phyloP scores from a whole-genome alignment of 768 basidiomycete species.

The Suillus tomentosus region DNA sequence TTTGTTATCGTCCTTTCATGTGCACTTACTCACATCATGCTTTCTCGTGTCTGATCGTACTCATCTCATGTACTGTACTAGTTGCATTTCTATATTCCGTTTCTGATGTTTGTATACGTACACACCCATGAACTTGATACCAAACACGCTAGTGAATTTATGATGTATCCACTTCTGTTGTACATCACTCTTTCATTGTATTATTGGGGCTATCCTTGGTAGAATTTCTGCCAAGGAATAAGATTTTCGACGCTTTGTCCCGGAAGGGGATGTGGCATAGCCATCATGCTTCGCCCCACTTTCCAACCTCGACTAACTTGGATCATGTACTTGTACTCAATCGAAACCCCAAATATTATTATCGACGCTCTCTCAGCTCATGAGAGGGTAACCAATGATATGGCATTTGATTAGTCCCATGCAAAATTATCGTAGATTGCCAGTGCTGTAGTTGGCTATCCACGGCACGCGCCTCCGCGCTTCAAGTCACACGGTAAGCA shows the following conservation, averaged over 20 bases:
- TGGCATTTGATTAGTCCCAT: neutral
- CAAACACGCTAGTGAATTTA: slow-evolving; percentile 8
- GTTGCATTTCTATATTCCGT: slow-evolving; percentile 7
- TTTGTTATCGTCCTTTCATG: neutral
- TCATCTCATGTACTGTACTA: slow-evolving; percentile 8
- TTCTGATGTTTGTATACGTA: slow-evolving; percentile 5
- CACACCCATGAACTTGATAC: slow-evolving; percentile 6
- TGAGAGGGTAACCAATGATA: neutral
- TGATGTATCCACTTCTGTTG: slow-evolving; percentile 3
- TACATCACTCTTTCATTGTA: neutral
- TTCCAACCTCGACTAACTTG: neutral
- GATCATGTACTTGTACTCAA: neutral
- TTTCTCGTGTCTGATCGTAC: neutral
- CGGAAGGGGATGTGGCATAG: neutral
- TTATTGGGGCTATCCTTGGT: neutral
- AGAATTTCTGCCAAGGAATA: neutral
- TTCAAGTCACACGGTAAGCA: neutral
- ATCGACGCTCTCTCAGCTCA: neutral
- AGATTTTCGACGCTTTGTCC: neutral
- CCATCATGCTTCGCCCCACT: neutral
- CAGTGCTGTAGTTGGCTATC: neutral
- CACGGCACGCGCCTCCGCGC: too few relatives aligned
- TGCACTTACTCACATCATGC: neutral
- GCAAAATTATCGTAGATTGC: neutral
- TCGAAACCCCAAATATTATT: neutral